Base-by-base conservation (phyloP, 139 green algal species). In the Desmodesmus armatus region DNA sequence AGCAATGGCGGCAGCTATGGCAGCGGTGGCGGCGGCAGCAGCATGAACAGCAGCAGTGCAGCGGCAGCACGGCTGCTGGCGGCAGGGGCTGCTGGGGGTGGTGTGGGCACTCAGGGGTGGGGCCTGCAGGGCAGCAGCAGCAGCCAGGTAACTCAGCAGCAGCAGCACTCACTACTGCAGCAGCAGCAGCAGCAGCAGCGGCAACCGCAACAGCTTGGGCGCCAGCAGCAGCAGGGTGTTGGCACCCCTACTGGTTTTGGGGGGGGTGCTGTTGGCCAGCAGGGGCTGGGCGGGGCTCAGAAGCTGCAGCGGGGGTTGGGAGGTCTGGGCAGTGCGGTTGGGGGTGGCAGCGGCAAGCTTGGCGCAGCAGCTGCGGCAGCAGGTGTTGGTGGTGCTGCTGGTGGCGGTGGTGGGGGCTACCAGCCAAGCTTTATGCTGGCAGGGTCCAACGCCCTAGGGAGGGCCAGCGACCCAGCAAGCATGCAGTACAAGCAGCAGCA, bases 291-390 rank as follows among this genome's bases (percentile, higher is more conserved):
- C 5, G 40, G 66, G 31, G 60, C 0, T 27, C 4, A 40, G 35
- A 47, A 69, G 73, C 49, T 67, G n/a, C 31, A 67, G 49, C 49
- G 53, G 39, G 31, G 33, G 19, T 43, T 4, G 33, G 33, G 62
- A 0, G 37, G 11, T 47, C 53, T 27, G 21, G 55, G 51, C 5
- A 55, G 55, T 25, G 3, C 55, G 23, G 37, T 44, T 66, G 11
- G 19, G 5, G 43, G 9, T 33, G 25, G 69, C 31, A 39, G 33
- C 11, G 39, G 69, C 69, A 77, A 53, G n/a, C n/a, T 31, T 72
- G 60, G 55, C 71, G 49, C 55, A 72, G 53, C 76, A 82, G 76
- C 47, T 72, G 55, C 76, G 72, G 39, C 2, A 69, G 37, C 49
- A 81, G 49, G 27, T n/a, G n/a, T n/a, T n/a, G n/a, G n/a, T n/a